These are phyloP conservation scores for Agaricales sp. DNA, from an alignment of 1,284 basidiomycete genomes.

Conservation along the genomic window DNA sequence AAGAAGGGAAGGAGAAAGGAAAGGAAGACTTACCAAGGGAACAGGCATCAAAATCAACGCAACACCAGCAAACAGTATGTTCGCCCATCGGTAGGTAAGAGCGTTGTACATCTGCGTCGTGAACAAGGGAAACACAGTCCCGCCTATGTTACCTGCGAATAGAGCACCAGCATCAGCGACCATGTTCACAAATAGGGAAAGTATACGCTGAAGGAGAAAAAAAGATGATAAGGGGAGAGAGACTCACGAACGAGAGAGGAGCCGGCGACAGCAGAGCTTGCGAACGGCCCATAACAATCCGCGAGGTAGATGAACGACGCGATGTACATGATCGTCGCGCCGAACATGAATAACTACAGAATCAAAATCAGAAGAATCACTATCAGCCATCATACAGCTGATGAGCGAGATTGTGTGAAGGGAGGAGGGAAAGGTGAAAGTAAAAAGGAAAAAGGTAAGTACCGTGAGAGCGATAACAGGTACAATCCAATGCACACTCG, in stretches of 20 bases:
- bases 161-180: neutral
- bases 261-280: neutral
- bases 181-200: neutral
- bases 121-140: slow-evolving; percentile 55
- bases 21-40: slow-evolving; percentile 48
- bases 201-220: neutral
- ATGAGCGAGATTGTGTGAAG: neutral
- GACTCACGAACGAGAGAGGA: neutral
- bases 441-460: slow-evolving; percentile 13
- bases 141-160: slow-evolving; percentile 46
- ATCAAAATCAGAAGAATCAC: neutral
- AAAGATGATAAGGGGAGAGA: neutral
- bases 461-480: slow-evolving; percentile 44
- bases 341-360: slow-evolving; percentile 43
- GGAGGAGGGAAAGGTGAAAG: neutral
- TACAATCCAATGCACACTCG: slow-evolving; percentile 44
- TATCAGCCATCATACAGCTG: neutral
- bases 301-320: slow-evolving; percentile 67
- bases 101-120: slow-evolving; percentile 48
- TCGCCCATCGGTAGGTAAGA: slow-evolving; percentile 62
- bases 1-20: too few relatives aligned
- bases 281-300: slow-evolving; percentile 42
- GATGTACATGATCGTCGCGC: slow-evolving; percentile 51
- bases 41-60: slow-evolving; percentile 54
- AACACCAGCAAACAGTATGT: slow-evolving; percentile 55